Percentiles rank a stretch among this genome's conserved stretches.
Evolutionary conservation across 495 filamentous ascomycete species (phyloP).

Genomic region (Hypoxylon cercidicola): DNA sequence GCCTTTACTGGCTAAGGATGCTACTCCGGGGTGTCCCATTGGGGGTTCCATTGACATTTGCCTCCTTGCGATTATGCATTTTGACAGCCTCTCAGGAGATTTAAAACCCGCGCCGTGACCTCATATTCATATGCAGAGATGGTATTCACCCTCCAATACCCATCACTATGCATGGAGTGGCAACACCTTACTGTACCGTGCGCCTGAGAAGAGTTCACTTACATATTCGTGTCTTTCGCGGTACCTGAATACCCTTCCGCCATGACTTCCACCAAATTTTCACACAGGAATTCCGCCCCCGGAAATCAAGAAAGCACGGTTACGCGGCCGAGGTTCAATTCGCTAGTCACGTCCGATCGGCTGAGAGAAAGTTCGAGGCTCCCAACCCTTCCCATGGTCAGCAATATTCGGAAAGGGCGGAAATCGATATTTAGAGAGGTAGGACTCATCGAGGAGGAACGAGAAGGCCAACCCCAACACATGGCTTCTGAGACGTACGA

Average conservation of each 20-base stretch:
- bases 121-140: constrained; percentile 36
- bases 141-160: constrained; percentile 12
- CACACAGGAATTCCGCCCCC: constrained; percentile 26
- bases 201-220: constrained; percentile 1
- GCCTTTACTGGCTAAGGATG: background rate
- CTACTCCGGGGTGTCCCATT: background rate
- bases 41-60: constrained; percentile 4
- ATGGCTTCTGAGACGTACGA: constrained; percentile 14
- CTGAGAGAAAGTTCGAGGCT: constrained; percentile 54
- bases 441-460: constrained; percentile 52
- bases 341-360: constrained; percentile 56
- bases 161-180: constrained; percentile 30
- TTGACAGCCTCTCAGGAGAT: constrained; percentile 6
- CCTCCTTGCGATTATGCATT: constrained; percentile 11
- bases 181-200: constrained; percentile 17
- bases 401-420: constrained; percentile 52
- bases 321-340: constrained; percentile 57
- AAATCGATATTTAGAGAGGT: constrained; percentile 60
- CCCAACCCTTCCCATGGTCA: constrained; percentile 46
- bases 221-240: constrained; percentile 10
- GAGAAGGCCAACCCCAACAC: constrained; percentile 15
- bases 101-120: constrained; percentile 34
- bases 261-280: constrained; percentile 40
- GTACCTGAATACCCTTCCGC: constrained; percentile 18
- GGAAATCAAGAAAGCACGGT: constrained; percentile 25